Conservation (phyloP, 2,329 filamentous ascomycete species). For the Trichoderma harzianum region DNA sequence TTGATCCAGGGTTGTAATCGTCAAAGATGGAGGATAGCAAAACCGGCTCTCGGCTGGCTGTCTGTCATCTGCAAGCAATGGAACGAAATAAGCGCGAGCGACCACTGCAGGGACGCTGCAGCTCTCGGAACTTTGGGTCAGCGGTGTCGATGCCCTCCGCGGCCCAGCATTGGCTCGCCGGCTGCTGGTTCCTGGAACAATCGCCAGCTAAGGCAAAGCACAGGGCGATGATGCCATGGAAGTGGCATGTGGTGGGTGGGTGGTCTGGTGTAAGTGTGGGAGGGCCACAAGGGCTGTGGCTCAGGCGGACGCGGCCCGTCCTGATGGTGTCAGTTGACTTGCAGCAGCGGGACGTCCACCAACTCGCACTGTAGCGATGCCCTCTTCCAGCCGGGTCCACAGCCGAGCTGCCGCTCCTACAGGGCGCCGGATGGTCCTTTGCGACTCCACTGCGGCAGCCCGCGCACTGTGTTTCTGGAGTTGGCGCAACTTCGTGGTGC, state of each 20-base stretch:
- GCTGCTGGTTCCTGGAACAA: not conserved
- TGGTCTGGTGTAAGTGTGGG: not conserved
- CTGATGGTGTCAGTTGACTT: slow-evolving; percentile 15
- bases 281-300: not conserved
- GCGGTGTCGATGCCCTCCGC: not conserved
- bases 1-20: not conserved
- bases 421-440: not conserved
- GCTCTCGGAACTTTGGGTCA: not conserved
- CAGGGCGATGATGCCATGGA: not conserved
- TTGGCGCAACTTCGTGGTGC: not conserved
- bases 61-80: not conserved
- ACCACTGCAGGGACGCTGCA: slow-evolving; percentile 20
- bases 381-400: slow-evolving; percentile 5
- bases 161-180: slow-evolving; percentile 9
- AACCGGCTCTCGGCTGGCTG: not conserved
- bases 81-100: slow-evolving; percentile 6
- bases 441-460: not conserved
- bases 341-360: not conserved
- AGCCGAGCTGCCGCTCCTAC: not conserved
- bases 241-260: not conserved
- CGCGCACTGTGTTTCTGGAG: slow-evolving; percentile 7
- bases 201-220: not conserved
- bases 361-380: slow-evolving; percentile 5
- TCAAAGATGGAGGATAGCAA: not conserved
- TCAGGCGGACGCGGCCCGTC: slow-evolving; percentile 5